Conservation (phyloP, 371 early-diverging fungal genomes). For the Nematocida displodere region DNA sequence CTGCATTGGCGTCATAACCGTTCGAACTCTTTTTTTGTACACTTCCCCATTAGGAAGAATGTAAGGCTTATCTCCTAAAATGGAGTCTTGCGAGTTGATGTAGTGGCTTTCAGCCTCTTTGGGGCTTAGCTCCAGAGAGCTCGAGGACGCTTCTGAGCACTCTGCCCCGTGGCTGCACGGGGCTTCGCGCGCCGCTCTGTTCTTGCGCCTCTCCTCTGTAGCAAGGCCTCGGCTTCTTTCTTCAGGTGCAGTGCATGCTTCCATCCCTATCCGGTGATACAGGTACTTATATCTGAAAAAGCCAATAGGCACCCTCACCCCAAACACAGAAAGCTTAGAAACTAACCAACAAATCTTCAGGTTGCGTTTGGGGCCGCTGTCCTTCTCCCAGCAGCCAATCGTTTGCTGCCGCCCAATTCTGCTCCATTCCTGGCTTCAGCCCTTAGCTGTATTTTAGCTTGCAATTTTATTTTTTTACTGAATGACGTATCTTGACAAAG, state of each 20-base stretch:
- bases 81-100: constrained; percentile 48
- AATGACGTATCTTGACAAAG: constrained; percentile 54
- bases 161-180: too few species aligned
- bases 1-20: constrained; percentile 58
- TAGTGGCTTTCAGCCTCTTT: neutral
- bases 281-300: too few species aligned
- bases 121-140: constrained; percentile 25
- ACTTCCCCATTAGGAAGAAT: constrained; percentile 43
- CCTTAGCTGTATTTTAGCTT: too few species aligned
- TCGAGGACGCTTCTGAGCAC: too few species aligned
- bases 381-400: too few species aligned
- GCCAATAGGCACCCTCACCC: too few species aligned
- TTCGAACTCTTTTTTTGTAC: constrained; percentile 56
- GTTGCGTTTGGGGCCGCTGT: too few species aligned
- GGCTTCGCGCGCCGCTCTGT: neutral
- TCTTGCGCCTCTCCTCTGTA: constrained; percentile 14
- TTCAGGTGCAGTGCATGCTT: constrained; percentile 20
- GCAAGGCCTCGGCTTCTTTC: constrained; percentile 4
- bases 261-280: constrained; percentile 31
- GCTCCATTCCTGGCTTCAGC: too few species aligned
- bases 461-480: constrained; percentile 45
- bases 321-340: too few species aligned
- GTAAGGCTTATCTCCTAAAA: constrained; percentile 49
- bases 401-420: too few species aligned
- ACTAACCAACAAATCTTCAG: too few species aligned